phyloP scores from a whole-genome alignment of 1,139 yeast species.

The Yamadazyma sp. region DNA sequence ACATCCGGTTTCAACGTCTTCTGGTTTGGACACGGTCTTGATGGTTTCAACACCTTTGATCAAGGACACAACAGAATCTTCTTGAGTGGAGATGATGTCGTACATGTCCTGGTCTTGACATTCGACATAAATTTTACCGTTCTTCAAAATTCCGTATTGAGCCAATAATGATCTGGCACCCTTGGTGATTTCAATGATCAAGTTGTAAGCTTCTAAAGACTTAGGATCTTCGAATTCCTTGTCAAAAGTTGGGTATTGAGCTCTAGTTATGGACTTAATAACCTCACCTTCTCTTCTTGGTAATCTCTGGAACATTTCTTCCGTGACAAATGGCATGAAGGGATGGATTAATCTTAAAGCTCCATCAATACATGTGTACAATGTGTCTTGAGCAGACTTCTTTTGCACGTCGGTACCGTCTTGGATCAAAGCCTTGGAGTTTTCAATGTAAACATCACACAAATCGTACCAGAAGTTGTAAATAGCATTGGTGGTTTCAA shows the following conservation, averaged over 20 bases:
- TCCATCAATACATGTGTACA: constrained; percentile 89
- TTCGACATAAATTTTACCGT: constrained; percentile 84
- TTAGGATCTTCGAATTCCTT: constrained; percentile 59
- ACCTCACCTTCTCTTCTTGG: constrained; percentile 81
- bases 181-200: constrained; percentile 83
- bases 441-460: constrained; percentile 97
- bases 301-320: constrained; percentile 98
- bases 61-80: constrained; percentile 81
- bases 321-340: constrained; percentile 96
- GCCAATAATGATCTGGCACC: constrained; percentile 90
- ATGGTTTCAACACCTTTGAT: constrained; percentile 85
- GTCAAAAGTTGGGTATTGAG: constrained; percentile 71
- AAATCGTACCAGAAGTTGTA: constrained; percentile 96
- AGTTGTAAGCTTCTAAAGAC: constrained; percentile 74
- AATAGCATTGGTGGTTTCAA: constrained; percentile 80
- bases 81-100: constrained; percentile 64
- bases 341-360: constrained; percentile 94
- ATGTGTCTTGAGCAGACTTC: constrained; percentile 88
- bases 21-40: constrained; percentile 53
- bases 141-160: constrained; percentile 84
- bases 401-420: constrained; percentile 86
- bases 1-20: constrained; percentile 81
- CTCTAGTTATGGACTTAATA: constrained; percentile 72
- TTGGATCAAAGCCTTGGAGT: constrained; percentile 86
- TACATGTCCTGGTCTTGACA: constrained; percentile 48